These are phyloP conservation scores for Coniosporium apollinis DNA, from an alignment of 495 filamentous ascomycete genomes.

Conservation along the genomic window DNA sequence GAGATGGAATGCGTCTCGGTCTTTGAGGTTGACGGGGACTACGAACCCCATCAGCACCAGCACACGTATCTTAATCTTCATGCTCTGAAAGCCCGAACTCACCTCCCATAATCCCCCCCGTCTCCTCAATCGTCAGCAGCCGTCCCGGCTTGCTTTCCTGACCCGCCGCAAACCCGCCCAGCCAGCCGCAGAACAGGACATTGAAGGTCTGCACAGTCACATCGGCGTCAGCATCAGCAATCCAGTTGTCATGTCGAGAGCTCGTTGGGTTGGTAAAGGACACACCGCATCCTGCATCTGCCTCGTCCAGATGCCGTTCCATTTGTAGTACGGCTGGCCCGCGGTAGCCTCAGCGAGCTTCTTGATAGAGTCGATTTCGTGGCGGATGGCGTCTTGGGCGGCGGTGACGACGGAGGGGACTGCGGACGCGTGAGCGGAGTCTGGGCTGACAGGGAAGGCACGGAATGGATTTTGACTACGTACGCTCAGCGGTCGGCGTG, in stretches of 20 bases:
- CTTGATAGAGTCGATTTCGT: slow-evolving; percentile 36
- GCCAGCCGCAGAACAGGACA: slow-evolving; percentile 58
- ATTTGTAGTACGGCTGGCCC: slow-evolving; percentile 86
- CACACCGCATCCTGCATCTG: slow-evolving; percentile 65
- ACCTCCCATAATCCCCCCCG: slow-evolving; percentile 63
- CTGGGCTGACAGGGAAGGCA: slow-evolving; percentile 1
- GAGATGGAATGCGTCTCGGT: slow-evolving; percentile 77
- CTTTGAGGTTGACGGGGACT: slow-evolving; percentile 95
- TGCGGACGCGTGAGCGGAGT: slow-evolving; percentile 3
- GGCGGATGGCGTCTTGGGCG: slow-evolving; percentile 37
- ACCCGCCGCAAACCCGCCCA: slow-evolving; percentile 43
- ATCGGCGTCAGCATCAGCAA: slow-evolving; percentile 5
- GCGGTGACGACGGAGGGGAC: slow-evolving; percentile 32
- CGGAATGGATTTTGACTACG: slow-evolving; percentile 16
- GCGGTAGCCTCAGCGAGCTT: slow-evolving; percentile 56
- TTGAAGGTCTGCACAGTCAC: slow-evolving; percentile 22
- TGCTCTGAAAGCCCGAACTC: too few relatives aligned
- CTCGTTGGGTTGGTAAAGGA: background rate
- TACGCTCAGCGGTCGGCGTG: slow-evolving; percentile 61
- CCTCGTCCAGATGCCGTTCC: slow-evolving; percentile 71
- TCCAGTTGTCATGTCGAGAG: background rate
- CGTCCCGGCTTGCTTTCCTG: slow-evolving; percentile 31
- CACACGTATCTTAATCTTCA: too few relatives aligned
- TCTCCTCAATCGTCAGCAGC: slow-evolving; percentile 75
- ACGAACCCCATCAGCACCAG: slow-evolving; percentile 2